Evolutionary conservation across 495 filamentous ascomycete genomes (phyloP), one percentile per base, ranked within the genome.

Genomic region (Chlorociboria aeruginascens): DNA sequence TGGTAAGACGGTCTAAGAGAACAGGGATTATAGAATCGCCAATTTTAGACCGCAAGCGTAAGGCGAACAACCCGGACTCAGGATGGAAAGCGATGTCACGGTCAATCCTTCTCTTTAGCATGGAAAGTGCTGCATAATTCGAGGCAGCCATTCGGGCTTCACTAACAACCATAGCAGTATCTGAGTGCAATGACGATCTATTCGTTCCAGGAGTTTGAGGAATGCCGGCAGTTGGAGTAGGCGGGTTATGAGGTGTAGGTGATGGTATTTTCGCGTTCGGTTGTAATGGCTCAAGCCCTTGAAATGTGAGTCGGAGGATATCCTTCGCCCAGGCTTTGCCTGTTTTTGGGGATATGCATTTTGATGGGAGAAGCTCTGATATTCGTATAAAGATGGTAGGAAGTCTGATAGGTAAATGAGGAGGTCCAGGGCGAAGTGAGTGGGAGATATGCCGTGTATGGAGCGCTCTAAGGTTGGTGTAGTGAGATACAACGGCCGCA

Each of bases 71-170:
- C 3, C 82, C 83, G 1, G 65, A 63, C 3, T 56, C 53, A 10
- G 68, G 61, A 49, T 79, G 69, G 59, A 83, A 83, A 7, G 67
- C 65, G 37, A 85, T 69, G 50, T 83, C 73, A 6, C 66, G 64
- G 49, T 82, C 79, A 17, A 77, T 63, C 30, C 63, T 68, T 8
- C 68, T 67, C 29, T 68, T 64, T 20, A 82, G 69, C 7, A 68
- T 63, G 13, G 61, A 62, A 42, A 78, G 67, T 36, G 67, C 66
- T 12, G 62, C 40, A 16, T 58, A 63, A 45, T 60, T 48, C 16
- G 57, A 53, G 9, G 68, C 48, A 14, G 59, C 57, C 34, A 70
- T 58, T 10, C 69, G 63, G 20, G 69, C 71, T 36, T 67, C 62
- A 7, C 66, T 57, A 8, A 72, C 54, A 14, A 61, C 49, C 52